Evolutionary conservation across 2,329 filamentous ascomycete genomes (phyloP), one percentile per base, ranked within the genome.

Genomic region (Phoma herbarum): DNA sequence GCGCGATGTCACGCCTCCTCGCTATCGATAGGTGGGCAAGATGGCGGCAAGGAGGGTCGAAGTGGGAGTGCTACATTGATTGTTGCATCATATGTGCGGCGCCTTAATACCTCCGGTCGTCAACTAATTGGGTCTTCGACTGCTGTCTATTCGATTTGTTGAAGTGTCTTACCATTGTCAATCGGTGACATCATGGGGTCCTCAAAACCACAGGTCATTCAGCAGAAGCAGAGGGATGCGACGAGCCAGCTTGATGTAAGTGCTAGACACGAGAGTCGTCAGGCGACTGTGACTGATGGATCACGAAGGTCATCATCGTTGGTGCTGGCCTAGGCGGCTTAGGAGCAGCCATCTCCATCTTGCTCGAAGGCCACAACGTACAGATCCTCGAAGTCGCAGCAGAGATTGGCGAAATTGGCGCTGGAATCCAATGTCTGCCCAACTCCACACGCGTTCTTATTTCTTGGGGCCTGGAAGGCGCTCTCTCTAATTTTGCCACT

Each of bases 281-380:
- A 18, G 12, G 8, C 23, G 28, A n/a, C 18, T 14, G 6, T 18
- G 31, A 4, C 31, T 46, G 14, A 46, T 18, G 1, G 61, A n/a
- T 41, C 25, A 1, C 11, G 3, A 18, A 75, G 73, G 64, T 85
- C 25, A 77, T 85, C 22, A 74, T 86, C 25, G 79, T 85, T 20
- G 85, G 85, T n/a, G 85, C 83, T 10, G 85, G 85, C 6, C 77
- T 86, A 20, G 83, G 83, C 23, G 85, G 85, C 5, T 76, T 87
- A 9, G 82, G 78, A 11, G 80, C 82, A 22, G 80, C 80, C n/a
- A 83, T 84, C 57, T 72, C 78, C 3, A 76, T 81, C 39, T 73
- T 79, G 1, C 74, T 83, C 9, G 78, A 77, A 23, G 81, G 82
- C 22, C 82, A 84, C 66, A 70, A 71, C 22, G 82, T 85, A 7